Evolutionary conservation across 495 filamentous ascomycete species (phyloP), one percentile per base, ranked within the genome.

Genomic region (Pyrenopolyporus hunteri): DNA sequence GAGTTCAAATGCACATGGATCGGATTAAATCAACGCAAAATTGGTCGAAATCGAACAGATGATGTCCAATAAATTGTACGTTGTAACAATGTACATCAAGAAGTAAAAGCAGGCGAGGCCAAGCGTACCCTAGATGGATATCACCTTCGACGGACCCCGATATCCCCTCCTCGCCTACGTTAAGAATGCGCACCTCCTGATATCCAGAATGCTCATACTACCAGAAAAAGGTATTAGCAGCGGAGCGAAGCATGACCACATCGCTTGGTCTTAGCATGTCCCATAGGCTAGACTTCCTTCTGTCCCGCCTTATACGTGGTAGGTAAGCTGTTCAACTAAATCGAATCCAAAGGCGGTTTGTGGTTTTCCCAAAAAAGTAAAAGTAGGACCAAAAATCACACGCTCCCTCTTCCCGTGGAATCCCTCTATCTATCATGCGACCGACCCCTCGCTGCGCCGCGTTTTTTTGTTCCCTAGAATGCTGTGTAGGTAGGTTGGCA

Each of bases 71-170:
- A 47, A 48, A 43, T 54, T 32, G 47, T 54, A 54, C 36, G n/a
- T 11, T 29, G 9, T 2, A 64, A 55, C 59, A 64, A 49, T 14
- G 3, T 64, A 64, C 61, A 64, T 55, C 14, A 55, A 40, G 61
- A 64, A 64, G 55, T 33, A 55, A 64, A 64, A 11, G 7, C 10
- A 43, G 45, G 37, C 35, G 37, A n/a, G 9, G 29, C 13, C 11
- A 46, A 23, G 13, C 45, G 32, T 10, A 20, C 44, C 17, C 13
- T 7, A 7, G n/a, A n/a, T n/a, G n/a, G n/a, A n/a, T n/a, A n/a
- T n/a, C n/a, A n/a, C n/a, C n/a, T n/a, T n/a, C n/a, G n/a, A n/a
- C n/a, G n/a, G n/a, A n/a, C n/a, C n/a, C n/a, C n/a, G n/a, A n/a
- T n/a, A n/a, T 17, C 19, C 37, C 9, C n/a, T 11, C 16, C 20